A percentile compares a stretch with the other conserved stretches of the same genome.
phyloP scores from a whole-genome alignment of 2,329 filamentous ascomycete genomes.

The Penicillium hesseltinei region DNA sequence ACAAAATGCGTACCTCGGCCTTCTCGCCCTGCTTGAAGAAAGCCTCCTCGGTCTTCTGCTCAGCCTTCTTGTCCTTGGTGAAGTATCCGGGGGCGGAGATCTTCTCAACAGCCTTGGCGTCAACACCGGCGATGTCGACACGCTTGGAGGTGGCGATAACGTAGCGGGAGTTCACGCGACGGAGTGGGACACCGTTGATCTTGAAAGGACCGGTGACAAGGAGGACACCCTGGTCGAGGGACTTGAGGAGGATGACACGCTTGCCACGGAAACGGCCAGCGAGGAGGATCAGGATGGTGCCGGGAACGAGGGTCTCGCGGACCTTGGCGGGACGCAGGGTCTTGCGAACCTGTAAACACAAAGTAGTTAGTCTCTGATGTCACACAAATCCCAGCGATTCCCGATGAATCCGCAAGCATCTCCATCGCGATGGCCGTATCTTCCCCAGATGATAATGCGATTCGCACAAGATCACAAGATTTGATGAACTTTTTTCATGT shows the following conservation, averaged over 20 bases:
- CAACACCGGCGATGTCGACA: conserved; percentile 71
- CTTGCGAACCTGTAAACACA: conserved; percentile 78
- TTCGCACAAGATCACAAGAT: conserved; percentile 3
- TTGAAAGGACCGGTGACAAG: conserved; percentile 99
- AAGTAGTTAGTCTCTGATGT: conserved; percentile 25
- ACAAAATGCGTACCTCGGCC: conserved; percentile 70
- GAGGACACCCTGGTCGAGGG: conserved; percentile 94
- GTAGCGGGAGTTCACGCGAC: conserved; percentile 61
- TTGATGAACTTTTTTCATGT: conserved; percentile 2
- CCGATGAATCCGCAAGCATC: conserved; percentile 1
- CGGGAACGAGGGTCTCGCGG: conserved; percentile 85
- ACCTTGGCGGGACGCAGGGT: conserved; percentile 81
- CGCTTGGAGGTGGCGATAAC: conserved; percentile 51
- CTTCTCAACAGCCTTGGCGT: conserved; percentile 72
- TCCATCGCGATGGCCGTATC: conserved; percentile 6
- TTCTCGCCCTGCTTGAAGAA: conserved; percentile 99
- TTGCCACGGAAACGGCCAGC: conserved; percentile 99
- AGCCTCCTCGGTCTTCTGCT: conserved; percentile 97
- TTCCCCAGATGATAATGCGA: conserved; percentile 12
- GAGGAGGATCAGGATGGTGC: conserved; percentile 96
- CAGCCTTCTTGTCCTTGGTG: conserved; percentile 81
- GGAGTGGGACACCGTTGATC: conserved; percentile 98
- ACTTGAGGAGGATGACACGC: conserved; percentile 98
- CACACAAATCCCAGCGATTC: conserved; percentile 12
- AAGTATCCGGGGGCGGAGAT: conserved; percentile 90